A percentile compares a stretch with the other conserved stretches of the same genome.
phyloP scores from a whole-genome alignment of 148 eudicot species.

The Vaccinium corymbosum region DNA sequence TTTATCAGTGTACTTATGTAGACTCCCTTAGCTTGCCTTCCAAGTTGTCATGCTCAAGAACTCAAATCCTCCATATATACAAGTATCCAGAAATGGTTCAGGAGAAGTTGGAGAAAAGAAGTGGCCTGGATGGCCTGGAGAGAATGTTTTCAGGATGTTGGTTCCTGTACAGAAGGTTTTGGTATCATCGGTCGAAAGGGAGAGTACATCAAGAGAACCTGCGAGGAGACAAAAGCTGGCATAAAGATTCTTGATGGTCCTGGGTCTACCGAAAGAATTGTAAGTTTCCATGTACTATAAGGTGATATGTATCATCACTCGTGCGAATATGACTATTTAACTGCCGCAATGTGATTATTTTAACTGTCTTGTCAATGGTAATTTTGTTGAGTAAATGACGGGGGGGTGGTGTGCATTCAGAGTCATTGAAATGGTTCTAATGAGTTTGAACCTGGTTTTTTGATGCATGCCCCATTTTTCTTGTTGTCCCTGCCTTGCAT shows the following conservation, averaged over 20 bases:
- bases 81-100: not conserved
- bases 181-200: slow-evolving; percentile 3
- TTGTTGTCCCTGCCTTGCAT: not conserved
- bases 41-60: not conserved
- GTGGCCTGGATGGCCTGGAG: slow-evolving; percentile 7
- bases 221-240: slow-evolving; percentile 5
- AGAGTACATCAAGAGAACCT: slow-evolving; percentile 9
- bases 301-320: not conserved
- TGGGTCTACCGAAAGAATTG: not conserved
- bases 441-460: slow-evolving; percentile 1
- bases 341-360: not conserved
- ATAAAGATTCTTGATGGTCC: slow-evolving; percentile 13
- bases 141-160: slow-evolving; percentile 10
- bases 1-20: too few relatives aligned
- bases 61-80: not conserved
- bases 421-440: not conserved
- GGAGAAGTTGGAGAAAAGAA: not conserved
- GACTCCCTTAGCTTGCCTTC: too few relatives aligned
- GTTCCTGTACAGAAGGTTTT: slow-evolving; percentile 6
- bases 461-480: not conserved
- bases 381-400: not conserved
- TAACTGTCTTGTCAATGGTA: not conserved
- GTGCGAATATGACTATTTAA: not conserved
- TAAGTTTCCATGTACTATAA: not conserved
- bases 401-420: not conserved